A percentile compares a stretch with the other conserved stretches of the same genome.
phyloP scores from a whole-genome alignment of 2,329 filamentous ascomycete species.

The Microcera coccophila region DNA sequence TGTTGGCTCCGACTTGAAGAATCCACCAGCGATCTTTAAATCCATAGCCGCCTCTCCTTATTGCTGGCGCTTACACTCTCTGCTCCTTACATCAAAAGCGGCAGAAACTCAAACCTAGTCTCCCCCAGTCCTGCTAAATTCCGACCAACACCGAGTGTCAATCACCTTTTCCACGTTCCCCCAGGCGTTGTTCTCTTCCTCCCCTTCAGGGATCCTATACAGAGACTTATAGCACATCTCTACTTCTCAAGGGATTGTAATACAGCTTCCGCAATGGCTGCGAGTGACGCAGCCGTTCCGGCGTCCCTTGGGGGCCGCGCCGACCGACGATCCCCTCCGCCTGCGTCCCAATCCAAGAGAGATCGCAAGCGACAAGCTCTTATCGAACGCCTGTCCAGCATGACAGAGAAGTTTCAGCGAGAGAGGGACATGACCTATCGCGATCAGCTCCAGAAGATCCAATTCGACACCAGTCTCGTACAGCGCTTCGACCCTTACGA shows the following conservation, averaged over 20 bases:
- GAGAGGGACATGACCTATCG: slow-evolving; percentile 83
- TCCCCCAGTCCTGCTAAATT: slow-evolving; percentile 11
- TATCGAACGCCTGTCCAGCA: slow-evolving; percentile 70
- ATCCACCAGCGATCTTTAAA: slow-evolving; percentile 1
- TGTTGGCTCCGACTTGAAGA: background rate
- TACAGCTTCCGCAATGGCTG: slow-evolving; percentile 34
- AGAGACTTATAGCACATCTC: background rate
- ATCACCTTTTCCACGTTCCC: background rate
- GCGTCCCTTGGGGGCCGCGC: slow-evolving; percentile 31
- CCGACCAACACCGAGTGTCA: slow-evolving; percentile 2
- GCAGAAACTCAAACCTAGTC: slow-evolving; percentile 10
- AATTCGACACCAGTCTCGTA: slow-evolving; percentile 83
- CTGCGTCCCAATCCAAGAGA: slow-evolving; percentile 66
- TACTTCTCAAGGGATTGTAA: background rate
- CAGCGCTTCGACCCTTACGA: slow-evolving; percentile 80
- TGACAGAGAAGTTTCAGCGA: slow-evolving; percentile 72
- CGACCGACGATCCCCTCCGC: slow-evolving; percentile 36
- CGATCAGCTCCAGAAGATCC: slow-evolving; percentile 85
- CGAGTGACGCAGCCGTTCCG: slow-evolving; percentile 36
- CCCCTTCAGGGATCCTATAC: background rate
- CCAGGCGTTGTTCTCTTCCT: background rate
- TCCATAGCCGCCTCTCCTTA: background rate
- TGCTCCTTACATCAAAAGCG: slow-evolving; percentile 9
- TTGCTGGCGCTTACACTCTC: slow-evolving; percentile 2
- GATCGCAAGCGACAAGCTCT: slow-evolving; percentile 85